Evolutionary conservation across 148 eudicot species (phyloP), one percentile per base, ranked within the genome.

Genomic region (Simmondsia chinensis): DNA sequence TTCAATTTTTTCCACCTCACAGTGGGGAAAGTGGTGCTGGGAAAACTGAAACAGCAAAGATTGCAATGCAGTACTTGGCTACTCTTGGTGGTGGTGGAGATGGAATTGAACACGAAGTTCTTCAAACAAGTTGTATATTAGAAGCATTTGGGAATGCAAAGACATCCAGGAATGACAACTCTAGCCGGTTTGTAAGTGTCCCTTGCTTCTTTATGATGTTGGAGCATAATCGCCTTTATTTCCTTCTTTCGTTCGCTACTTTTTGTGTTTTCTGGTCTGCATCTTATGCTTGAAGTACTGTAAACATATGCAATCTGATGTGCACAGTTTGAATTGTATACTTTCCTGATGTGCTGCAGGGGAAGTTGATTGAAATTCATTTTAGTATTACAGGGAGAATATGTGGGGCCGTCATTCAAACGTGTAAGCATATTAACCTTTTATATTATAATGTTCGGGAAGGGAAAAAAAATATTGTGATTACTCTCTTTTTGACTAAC

Each of bases 21-120:
- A 91, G 99, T 57, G 95, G 95, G 56, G 99, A 91, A 64, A 91
- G 94, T 73, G 99, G 99, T 58, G 76, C 99, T 63, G 99, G 99
- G 66, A 91, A 91, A 71, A 91, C 89, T 23, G 99, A 85, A 66
- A 82, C 99, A 48, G 95, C 94, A 38, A 91, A 91, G 48, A 53
- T 82, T 65, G 85, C 89, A 26, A 79, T 82, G 95, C 88, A 85
- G 63, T 91, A 85, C 56, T 66, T 91, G 64, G 86, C 88, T 54
- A 62, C 74, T 28, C 72, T 79, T 63, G 88, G 86, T 61, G 88
- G 95, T 52, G 86, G 81, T 42, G 61, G 63, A 45, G 68, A 66
- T 44, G 89, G 94, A 44, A 54, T 82, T 41, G 95, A 82, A 54
- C 54, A 50, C 30, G 77, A 79, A 69, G 64, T 91, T 47, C 83